Conservation (phyloP, 192 early-diverging fungal species). For the Backusella parvicylindrica region DNA sequence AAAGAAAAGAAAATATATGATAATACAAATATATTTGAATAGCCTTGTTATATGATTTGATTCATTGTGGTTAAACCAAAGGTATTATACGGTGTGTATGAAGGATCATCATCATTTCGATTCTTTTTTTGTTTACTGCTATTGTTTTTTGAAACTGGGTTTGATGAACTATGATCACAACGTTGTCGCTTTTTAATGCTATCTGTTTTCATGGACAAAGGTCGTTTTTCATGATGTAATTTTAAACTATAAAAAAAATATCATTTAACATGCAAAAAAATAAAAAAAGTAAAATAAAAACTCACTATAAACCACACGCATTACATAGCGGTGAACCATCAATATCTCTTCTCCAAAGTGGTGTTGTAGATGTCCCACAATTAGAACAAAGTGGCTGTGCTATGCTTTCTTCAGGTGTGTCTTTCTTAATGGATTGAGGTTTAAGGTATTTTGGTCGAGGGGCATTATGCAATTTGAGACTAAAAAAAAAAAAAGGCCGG, state of each 20-base stretch:
- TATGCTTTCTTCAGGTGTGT: constrained; percentile 29
- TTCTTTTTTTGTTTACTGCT: not conserved
- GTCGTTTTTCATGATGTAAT: constrained; percentile 32
- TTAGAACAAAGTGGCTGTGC: constrained; percentile 60
- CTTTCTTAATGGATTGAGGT: constrained; percentile 63
- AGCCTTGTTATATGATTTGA: not conserved
- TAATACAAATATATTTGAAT: not conserved
- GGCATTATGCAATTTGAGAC: constrained; percentile 40
- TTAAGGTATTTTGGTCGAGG: constrained; percentile 78
- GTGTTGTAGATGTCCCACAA: constrained; percentile 83
- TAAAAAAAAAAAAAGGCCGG: not conserved
- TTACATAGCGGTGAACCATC: constrained; percentile 55
- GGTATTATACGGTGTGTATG: not conserved
- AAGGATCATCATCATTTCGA: not conserved
- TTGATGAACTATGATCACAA: constrained; percentile 2
- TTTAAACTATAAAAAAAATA: constrained; percentile 17
- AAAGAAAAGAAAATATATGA: not conserved
- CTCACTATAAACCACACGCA: constrained; percentile 57
- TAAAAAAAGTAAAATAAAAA: not conserved
- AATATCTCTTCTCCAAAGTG: constrained; percentile 85
- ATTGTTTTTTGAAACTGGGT: not conserved
- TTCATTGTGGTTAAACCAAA: constrained; percentile 8
- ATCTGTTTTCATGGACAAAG: constrained; percentile 26
- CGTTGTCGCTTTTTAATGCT: constrained; percentile 30
- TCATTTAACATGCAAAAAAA: not conserved